Evolutionary conservation across 176 grass and related monocot species (phyloP).

Genomic region (Bolboschoenus planiculmis): DNA sequence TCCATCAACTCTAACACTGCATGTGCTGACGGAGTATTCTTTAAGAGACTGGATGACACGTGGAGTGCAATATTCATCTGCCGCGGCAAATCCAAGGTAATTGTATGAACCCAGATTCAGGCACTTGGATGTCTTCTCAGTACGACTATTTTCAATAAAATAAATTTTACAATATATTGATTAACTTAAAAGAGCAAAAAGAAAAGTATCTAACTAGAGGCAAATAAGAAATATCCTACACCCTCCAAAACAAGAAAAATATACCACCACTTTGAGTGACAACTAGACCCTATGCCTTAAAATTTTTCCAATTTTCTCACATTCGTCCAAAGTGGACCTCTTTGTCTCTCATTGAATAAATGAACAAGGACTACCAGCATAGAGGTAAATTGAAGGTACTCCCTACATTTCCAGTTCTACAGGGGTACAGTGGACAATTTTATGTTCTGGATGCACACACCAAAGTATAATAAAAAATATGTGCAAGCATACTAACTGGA

Average conservation of each 20-base stretch:
- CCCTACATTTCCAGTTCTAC: background rate
- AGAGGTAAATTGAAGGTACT: background rate
- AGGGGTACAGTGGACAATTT: background rate
- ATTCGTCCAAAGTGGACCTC: background rate
- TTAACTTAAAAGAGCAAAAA: background rate
- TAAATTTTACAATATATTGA: slow-evolving; percentile 1
- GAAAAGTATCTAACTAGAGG: background rate
- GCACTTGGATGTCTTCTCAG: slow-evolving; percentile 59
- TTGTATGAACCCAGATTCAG: slow-evolving; percentile 91
- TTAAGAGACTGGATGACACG: slow-evolving; percentile 84
- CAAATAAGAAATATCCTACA: background rate
- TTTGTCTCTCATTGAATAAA: background rate
- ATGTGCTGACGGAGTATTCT: slow-evolving; percentile 78
- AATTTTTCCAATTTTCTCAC: background rate
- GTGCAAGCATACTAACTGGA: slow-evolving; percentile 31
- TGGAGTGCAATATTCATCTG: slow-evolving; percentile 87
- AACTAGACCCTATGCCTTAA: background rate
- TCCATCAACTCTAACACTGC: slow-evolving; percentile 71
- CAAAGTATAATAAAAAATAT: slow-evolving; percentile 4
- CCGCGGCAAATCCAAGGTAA: slow-evolving; percentile 92
- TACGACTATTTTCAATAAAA: slow-evolving; percentile 48
- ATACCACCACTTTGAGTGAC: background rate
- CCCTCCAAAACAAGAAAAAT: background rate
- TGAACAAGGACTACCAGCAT: background rate
- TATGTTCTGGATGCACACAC: slow-evolving; percentile 1